phyloP scores from a whole-genome alignment of 257 asterid species.

The Mentha longifolia region DNA sequence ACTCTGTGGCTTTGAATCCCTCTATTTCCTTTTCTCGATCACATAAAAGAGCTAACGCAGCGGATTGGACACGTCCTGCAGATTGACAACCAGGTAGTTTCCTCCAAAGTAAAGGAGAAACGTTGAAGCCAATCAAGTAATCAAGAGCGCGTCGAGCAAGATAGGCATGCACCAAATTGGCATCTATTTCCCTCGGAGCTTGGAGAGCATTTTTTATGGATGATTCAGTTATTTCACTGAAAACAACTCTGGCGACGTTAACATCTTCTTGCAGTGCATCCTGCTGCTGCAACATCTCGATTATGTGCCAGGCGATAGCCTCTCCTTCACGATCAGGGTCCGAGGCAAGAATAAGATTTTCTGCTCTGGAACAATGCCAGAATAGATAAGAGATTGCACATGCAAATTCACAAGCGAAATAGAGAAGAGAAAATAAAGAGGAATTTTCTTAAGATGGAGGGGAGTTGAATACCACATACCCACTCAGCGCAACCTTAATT shows the following conservation, averaged over 20 bases:
- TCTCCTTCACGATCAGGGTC: constrained; percentile 99
- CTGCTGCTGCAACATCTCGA: constrained; percentile 95
- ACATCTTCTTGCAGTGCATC: constrained; percentile 74
- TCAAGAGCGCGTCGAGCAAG: constrained; percentile 97
- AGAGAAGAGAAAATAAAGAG: neutral
- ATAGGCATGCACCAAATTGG: constrained; percentile 84
- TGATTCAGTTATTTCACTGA: constrained; percentile 87
- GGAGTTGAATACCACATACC: constrained; percentile 54
- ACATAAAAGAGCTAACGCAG: constrained; percentile 86
- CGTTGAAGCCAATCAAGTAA: constrained; percentile 91
- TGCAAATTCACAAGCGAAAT: constrained; percentile 21
- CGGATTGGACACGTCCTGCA: constrained; percentile 98
- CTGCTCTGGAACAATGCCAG: constrained; percentile 66
- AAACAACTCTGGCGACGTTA: constrained; percentile 79
- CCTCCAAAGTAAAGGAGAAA: constrained; percentile 94
- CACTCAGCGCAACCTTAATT: constrained; percentile 84
- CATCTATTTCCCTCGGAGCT: constrained; percentile 78
- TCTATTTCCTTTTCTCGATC: constrained; percentile 91
- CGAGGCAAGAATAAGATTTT: constrained; percentile 91
- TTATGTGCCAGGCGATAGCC: constrained; percentile 97
- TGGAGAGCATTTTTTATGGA: constrained; percentile 87
- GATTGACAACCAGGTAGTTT: constrained; percentile 96
- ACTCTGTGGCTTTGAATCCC: constrained; percentile 74
- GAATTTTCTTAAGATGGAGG: neutral
- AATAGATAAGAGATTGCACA: constrained; percentile 37